Percentiles rank a stretch among this genome's conserved stretches.
Evolutionary conservation across 2,329 filamentous ascomycete genomes (phyloP).

Genomic region (Fusarium mangiferae): DNA sequence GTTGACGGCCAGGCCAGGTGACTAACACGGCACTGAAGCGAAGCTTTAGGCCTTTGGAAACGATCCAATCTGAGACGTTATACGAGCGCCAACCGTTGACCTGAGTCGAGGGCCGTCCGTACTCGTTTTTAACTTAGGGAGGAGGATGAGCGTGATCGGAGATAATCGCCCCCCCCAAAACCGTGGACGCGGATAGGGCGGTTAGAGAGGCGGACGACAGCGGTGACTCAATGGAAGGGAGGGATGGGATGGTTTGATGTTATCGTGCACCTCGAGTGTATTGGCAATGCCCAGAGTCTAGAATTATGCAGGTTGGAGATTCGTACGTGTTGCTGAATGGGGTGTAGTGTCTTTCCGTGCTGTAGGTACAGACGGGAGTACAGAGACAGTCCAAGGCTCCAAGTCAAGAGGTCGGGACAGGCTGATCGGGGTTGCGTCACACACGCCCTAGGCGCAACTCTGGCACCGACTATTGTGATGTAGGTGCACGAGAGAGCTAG

Average conservation of each 20-base stretch:
- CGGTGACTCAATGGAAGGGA: constrained; percentile 30
- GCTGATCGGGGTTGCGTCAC: constrained; percentile 38
- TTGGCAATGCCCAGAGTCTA: constrained; percentile 26
- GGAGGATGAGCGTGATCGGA: constrained; percentile 39
- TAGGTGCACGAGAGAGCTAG: constrained; percentile 8
- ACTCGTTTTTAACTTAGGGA: neutral
- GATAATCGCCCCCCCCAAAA: constrained; percentile 3
- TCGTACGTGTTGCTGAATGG: constrained; percentile 33
- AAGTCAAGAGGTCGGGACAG: constrained; percentile 6
- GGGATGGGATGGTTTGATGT: constrained; percentile 31
- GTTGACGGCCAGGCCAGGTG: constrained; percentile 34
- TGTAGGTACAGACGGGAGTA: constrained; percentile 16
- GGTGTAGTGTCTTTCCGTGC: constrained; percentile 13
- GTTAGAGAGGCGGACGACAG: constrained; percentile 15
- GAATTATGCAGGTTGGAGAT: constrained; percentile 41
- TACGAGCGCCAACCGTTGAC: constrained; percentile 37
- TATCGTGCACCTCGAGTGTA: constrained; percentile 19
- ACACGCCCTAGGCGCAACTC: constrained; percentile 8
- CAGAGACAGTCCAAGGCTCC: constrained; percentile 4
- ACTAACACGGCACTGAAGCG: constrained; percentile 40
- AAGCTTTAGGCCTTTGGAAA: constrained; percentile 29
- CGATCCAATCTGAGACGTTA: constrained; percentile 32
- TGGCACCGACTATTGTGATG: neutral
- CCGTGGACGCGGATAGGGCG: constrained; percentile 35
- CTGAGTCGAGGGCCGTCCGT: constrained; percentile 21